Evolutionary conservation across 768 basidiomycete species (phyloP), one percentile per base, ranked within the genome.

Genomic region (Leucocoprinus sp.): DNA sequence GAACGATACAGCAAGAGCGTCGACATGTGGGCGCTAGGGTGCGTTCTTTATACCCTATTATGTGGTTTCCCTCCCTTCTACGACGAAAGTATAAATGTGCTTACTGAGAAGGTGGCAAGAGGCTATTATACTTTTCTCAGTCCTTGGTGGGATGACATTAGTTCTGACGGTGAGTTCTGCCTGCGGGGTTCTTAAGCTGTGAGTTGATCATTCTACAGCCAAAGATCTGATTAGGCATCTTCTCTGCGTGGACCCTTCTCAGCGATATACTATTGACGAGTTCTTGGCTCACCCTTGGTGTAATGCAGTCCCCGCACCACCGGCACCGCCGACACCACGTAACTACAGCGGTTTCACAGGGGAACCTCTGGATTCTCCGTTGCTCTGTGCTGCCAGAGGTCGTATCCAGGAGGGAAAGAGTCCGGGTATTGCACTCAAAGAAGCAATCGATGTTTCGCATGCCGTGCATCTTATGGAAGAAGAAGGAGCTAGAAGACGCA

Each of bases 391-490:
- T 15, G 81, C 81, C 1, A 82, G 83, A 36, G 84, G 84, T 9
- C 74, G 79, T 15, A 72, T 72, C 18, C 57, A 59, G 22, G 86
- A 88, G 51, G 85, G 82, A 5, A 82, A 90, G 33, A 97, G 95
- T 41, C 96, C 96, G 2, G 93, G 96, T 18, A 60, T 98, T 21
- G 85, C 91, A 0, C 80, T 99, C 62, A 98, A 96, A 59, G 96
- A 98, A 60, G 93, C 96, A 3, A 98, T 99, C 64, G 96, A 99
- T 62, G 84, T 99, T 58, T 95, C 96, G 1, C 97, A 97, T 62
- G 95, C 96, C 3, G 96, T 99, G 0, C 96, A 99, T 63, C 82
- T 95, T 14, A 98, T 98, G 95, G 95, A 97, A 61, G 96, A 99
- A 63, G 96, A 99, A 64, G 95, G 93, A 11, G 88, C 87, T 0